Evolutionary conservation across 2,329 filamentous ascomycete genomes (phyloP), one percentile per base, ranked within the genome.

Genomic region (Trichoderma koningiopsis): DNA sequence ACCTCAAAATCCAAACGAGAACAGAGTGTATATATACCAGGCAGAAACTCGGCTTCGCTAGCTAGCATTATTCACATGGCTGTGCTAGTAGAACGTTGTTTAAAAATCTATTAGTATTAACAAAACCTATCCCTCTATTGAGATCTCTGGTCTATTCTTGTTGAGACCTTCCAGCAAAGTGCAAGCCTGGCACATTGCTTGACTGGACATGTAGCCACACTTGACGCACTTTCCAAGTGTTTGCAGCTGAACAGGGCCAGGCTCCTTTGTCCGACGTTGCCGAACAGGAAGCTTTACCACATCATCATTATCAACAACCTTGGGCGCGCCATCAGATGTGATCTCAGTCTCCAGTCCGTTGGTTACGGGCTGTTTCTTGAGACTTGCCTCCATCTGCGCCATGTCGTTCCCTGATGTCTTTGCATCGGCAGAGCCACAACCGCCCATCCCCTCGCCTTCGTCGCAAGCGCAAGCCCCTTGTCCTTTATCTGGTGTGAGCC

Each of bases 191-290:
- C 96, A 99, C 49, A 97, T 88, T 35, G 88, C 87, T 79, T 99
- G 96, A 75, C 94, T 97, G 2, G 96, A 97, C 80, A 99, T 92
- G 78, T 98, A 99, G 16, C 96, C 96, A 75, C 96, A 99, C 64
- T 88, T 90, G 76, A 91, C 88, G 77, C 96, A 99, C 72, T 89
- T 90, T 1, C 95, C 93, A 73, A 97, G 86, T 16, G 90, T 89
- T 79, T 95, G 92, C 75, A 88, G 86, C n/a, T 85, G 81, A 13
- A 75, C 77, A 1, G 78, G 67, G 5, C 77, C 64, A 55, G 73
- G 72, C 71, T 76, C 75, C 72, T 74, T 78, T 69, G 72, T 70
- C 59, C 73, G 74, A 33, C 75, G 74, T 14, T 65, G 74, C 47
- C 77, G 78, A 11, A 81, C 74, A 1, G 78, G 75, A n/a, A 83